These are phyloP conservation scores for Botrytis byssoidea DNA, from an alignment of 2,329 filamentous ascomycete genomes.

Conservation along the genomic window DNA sequence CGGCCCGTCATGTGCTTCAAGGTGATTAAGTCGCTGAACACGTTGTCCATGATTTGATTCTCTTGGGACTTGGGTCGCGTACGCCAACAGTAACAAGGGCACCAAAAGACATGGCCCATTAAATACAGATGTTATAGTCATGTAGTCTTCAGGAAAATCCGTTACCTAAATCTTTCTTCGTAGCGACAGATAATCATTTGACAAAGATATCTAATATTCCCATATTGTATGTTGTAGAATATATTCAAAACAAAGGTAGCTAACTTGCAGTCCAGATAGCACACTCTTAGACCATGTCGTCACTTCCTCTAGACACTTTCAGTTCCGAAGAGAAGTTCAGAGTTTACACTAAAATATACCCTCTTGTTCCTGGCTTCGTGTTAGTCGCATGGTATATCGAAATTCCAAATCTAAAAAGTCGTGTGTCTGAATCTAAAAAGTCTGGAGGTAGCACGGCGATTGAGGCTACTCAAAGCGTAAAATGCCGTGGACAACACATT, in stretches of 20 bases:
- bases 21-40: not conserved
- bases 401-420: not conserved
- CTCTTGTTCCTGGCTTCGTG: not conserved
- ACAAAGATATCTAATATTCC: not conserved
- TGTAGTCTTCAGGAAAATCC: not conserved
- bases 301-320: not conserved
- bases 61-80: not conserved
- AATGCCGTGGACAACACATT: not conserved
- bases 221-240: not conserved
- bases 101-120: not conserved
- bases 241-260: not conserved
- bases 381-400: not conserved
- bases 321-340: not conserved
- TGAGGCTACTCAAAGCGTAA: not conserved
- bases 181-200: not conserved
- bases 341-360: not conserved
- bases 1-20: not conserved
- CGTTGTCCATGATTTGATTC: not conserved
- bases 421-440: not conserved
- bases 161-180: not conserved
- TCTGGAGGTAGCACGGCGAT: not conserved
- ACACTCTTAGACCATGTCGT: not conserved
- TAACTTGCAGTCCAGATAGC: not conserved
- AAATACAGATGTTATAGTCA: not conserved
- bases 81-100: not conserved